Percentiles rank a stretch among this genome's conserved stretches.
Conservation (phyloP, 768 basidiomycete species). For the Mycena rosella region DNA sequence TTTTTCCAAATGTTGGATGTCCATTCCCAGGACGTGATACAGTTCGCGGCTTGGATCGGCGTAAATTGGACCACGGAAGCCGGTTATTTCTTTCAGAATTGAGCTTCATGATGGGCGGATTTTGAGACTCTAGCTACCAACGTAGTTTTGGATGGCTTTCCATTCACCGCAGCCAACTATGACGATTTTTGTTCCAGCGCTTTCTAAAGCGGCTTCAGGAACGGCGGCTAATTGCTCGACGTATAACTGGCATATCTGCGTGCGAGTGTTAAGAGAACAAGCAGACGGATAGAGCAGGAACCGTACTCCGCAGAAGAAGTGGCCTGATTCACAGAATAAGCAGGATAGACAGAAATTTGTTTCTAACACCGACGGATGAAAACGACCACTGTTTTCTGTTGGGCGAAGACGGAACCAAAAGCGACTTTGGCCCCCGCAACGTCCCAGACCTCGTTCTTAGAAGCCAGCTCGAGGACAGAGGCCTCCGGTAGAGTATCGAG, state of each 20-base stretch:
- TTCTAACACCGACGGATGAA: constrained; percentile 65
- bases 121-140: constrained; percentile 51
- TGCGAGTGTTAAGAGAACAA: background rate
- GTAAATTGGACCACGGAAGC: constrained; percentile 64
- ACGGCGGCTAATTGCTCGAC: constrained; percentile 60
- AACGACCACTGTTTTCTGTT: constrained; percentile 68
- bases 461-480: constrained; percentile 51
- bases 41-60: constrained; percentile 74
- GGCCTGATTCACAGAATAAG: constrained; percentile 52
- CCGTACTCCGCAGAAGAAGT: constrained; percentile 76
- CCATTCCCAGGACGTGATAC: constrained; percentile 74
- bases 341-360: background rate
- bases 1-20: constrained; percentile 58
- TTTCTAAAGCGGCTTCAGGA: constrained; percentile 53
- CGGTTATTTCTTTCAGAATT: constrained; percentile 52
- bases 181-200: constrained; percentile 56
- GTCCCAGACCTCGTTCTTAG: constrained; percentile 58
- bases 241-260: constrained; percentile 60
- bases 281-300: background rate
- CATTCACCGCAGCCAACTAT: constrained; percentile 75
- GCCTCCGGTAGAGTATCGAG: constrained; percentile 49
- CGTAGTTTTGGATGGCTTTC: constrained; percentile 62
- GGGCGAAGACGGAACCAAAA: constrained; percentile 66
- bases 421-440: constrained; percentile 57
- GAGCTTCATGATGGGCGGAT: background rate